These are phyloP conservation scores for Phyllosticta capitalensis DNA, from an alignment of 2,329 filamentous ascomycete species.

Conservation along the genomic window DNA sequence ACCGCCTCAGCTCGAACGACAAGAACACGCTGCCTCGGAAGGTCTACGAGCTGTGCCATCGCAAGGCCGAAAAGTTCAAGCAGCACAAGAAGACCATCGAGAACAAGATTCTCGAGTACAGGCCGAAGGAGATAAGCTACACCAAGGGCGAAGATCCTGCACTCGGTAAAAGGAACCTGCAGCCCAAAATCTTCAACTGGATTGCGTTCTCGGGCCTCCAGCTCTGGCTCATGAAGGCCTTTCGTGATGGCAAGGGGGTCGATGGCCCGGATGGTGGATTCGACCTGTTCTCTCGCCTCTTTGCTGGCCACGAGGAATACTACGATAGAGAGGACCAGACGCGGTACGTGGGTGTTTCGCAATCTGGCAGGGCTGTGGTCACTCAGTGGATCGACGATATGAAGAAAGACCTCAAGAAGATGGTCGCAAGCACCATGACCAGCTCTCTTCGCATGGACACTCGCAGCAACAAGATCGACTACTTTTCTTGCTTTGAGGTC, in stretches of 20 bases:
- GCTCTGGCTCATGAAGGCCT: slow-evolving; percentile 36
- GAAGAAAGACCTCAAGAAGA: slow-evolving; percentile 34
- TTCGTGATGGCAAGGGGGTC: slow-evolving; percentile 31
- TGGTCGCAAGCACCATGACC: slow-evolving; percentile 30
- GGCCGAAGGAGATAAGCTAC: slow-evolving; percentile 20
- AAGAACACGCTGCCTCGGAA: slow-evolving; percentile 18
- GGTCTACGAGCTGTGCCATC: slow-evolving; percentile 22
- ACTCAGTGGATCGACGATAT: slow-evolving; percentile 32
- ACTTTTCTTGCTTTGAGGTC: not conserved
- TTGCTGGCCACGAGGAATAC: slow-evolving; percentile 34
- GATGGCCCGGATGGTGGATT: slow-evolving; percentile 37
- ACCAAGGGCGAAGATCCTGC: slow-evolving; percentile 22
- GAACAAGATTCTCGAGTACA: slow-evolving; percentile 20
- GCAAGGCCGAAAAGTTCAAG: slow-evolving; percentile 21
- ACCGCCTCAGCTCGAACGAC: slow-evolving; percentile 14
- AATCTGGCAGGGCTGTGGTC: slow-evolving; percentile 33
- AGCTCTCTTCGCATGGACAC: slow-evolving; percentile 31
- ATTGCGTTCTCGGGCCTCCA: slow-evolving; percentile 39
- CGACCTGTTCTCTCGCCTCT: slow-evolving; percentile 34
- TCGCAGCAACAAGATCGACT: slow-evolving; percentile 18
- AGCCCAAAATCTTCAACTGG: slow-evolving; percentile 43
- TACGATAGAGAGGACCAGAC: slow-evolving; percentile 30
- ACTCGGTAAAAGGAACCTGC: slow-evolving; percentile 33
- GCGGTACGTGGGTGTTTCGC: slow-evolving; percentile 33
- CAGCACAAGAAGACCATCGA: slow-evolving; percentile 14